Percentiles rank a stretch among this genome's conserved stretches.
Evolutionary conservation across 805 yeast species (phyloP).

Genomic region (Wickerhamiella nectarea): DNA sequence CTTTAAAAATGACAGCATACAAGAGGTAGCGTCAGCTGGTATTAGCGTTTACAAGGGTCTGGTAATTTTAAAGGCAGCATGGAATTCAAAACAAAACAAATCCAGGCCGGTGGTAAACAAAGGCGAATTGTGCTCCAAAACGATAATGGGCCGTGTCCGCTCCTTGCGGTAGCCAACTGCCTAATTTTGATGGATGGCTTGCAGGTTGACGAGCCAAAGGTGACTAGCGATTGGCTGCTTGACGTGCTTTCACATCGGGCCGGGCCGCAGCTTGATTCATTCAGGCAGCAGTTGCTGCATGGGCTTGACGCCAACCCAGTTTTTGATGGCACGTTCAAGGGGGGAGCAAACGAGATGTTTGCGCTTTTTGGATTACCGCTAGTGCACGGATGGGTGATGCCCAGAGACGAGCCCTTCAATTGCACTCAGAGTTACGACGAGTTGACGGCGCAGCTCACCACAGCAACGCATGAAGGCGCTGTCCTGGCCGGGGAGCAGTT

Average conservation of each 20-base stretch:
- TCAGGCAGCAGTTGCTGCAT: constrained; percentile 31
- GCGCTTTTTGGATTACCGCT: constrained; percentile 43
- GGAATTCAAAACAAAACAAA: neutral
- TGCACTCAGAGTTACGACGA: constrained; percentile 18
- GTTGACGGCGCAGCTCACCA: constrained; percentile 17
- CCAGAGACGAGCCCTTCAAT: constrained; percentile 7
- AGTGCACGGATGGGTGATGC: constrained; percentile 68
- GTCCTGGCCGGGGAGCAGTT: constrained; percentile 28
- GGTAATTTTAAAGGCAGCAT: too few species aligned
- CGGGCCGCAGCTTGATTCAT: neutral
- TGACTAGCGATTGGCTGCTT: neutral
- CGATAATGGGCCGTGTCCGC: constrained; percentile 77
- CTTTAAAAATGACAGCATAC: constrained; percentile 20
- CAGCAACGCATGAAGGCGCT: neutral
- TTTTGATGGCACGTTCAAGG: constrained; percentile 48
- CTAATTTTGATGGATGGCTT: constrained; percentile 37
- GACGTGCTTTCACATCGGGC: neutral
- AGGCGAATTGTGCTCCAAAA: constrained; percentile 52
- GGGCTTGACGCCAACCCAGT: constrained; percentile 65
- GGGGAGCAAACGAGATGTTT: constrained; percentile 44
- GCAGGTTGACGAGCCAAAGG: constrained; percentile 6
- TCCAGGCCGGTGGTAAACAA: neutral
- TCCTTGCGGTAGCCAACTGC: constrained; percentile 64
- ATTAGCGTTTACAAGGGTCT: too few species aligned
- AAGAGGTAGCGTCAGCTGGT: too few species aligned